These are phyloP conservation scores for Globisporangium megalacanthum DNA, from an alignment of 352 stramenopile genomes.

Conservation along the genomic window DNA sequence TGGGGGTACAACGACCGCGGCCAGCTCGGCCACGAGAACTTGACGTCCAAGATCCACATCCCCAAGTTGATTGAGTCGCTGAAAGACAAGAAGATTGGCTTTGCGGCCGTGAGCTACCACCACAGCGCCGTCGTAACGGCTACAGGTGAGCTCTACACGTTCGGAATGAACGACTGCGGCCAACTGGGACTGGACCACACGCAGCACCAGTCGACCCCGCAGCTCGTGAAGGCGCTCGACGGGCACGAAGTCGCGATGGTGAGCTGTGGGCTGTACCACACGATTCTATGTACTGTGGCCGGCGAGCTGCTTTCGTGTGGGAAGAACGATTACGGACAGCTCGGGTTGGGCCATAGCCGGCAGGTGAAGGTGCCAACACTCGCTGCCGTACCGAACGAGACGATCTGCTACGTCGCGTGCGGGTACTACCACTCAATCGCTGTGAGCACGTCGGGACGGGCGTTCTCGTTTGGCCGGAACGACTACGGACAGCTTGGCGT, in stretches of 20 bases:
- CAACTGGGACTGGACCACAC: slow-evolving; percentile 82
- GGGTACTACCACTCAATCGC: slow-evolving; percentile 83
- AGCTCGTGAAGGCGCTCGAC: slow-evolving; percentile 73
- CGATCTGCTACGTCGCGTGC: slow-evolving; percentile 76
- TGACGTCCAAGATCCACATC: slow-evolving; percentile 79
- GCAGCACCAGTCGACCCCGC: slow-evolving; percentile 62
- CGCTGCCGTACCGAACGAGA: slow-evolving; percentile 59
- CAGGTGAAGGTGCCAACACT: slow-evolving; percentile 66
- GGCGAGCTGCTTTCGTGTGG: slow-evolving; percentile 76
- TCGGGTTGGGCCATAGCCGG: slow-evolving; percentile 72
- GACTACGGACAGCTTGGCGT: slow-evolving; percentile 87
- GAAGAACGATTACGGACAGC: slow-evolving; percentile 87
- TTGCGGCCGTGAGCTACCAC: slow-evolving; percentile 81
- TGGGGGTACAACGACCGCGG: slow-evolving; percentile 88
- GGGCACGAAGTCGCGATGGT: slow-evolving; percentile 73
- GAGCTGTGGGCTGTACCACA: slow-evolving; percentile 81
- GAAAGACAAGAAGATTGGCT: slow-evolving; percentile 79
- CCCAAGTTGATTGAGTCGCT: slow-evolving; percentile 82
- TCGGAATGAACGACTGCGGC: slow-evolving; percentile 88
- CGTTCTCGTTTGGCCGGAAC: slow-evolving; percentile 82
- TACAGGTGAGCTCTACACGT: slow-evolving; percentile 75
- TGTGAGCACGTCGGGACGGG: slow-evolving; percentile 55
- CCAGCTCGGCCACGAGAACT: slow-evolving; percentile 80
- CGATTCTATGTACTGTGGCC: slow-evolving; percentile 58
- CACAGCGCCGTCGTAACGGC: slow-evolving; percentile 78